Evolutionary conservation across 139 green algal species (phyloP).

Genomic region (Trebouxia sp.): DNA sequence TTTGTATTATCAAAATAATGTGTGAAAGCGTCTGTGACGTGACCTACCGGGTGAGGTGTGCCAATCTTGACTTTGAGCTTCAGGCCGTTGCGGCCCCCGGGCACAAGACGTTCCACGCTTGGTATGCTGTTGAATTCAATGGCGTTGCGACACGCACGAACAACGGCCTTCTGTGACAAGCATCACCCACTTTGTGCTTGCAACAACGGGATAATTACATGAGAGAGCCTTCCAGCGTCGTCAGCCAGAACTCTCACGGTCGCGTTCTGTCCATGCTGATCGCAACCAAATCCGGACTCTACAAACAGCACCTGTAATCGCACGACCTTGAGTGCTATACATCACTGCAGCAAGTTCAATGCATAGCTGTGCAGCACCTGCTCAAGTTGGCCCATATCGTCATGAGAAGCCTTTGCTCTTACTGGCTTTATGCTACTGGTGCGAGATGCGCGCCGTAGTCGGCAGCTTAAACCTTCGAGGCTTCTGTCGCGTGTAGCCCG

Average conservation of each 20-base stretch:
- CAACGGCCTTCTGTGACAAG: conserved; percentile 35
- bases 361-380: too few species aligned
- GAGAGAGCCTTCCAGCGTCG: too few species aligned
- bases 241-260: neutral
- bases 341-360: too few species aligned
- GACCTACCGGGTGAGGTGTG: conserved; percentile 30
- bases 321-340: neutral
- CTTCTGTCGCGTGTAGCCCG: too few species aligned
- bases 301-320: conserved; percentile 34
- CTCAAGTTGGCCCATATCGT: too few species aligned
- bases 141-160: conserved; percentile 50
- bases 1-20: neutral
- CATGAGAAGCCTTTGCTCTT: too few species aligned
- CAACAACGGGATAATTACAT: too few species aligned
- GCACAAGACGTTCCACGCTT: conserved; percentile 42
- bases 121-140: conserved; percentile 64
- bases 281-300: conserved; percentile 27
- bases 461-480: too few species aligned
- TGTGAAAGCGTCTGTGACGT: neutral
- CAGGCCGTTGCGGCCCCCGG: conserved; percentile 48
- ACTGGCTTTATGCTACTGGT: too few species aligned
- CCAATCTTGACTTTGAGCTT: conserved; percentile 52
- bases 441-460: too few species aligned
- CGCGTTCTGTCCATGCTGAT: conserved; percentile 35
- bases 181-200: too few species aligned